Base-by-base conservation (phyloP, 352 stramenopile genomes). In the Thraustochytrium striatum region DNA sequence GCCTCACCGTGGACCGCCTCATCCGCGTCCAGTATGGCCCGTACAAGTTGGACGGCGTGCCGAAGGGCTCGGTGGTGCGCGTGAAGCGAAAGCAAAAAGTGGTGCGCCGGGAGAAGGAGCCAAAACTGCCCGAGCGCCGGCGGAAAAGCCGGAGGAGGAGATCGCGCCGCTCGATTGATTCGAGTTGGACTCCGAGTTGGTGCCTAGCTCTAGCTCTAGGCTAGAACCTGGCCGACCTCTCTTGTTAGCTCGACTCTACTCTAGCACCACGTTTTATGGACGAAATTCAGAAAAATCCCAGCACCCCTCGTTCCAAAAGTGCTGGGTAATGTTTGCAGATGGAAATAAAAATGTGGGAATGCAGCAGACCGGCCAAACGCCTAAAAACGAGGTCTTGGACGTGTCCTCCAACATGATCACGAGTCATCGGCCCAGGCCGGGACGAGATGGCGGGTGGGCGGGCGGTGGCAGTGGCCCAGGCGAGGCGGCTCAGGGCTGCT, bases 1-100 rank as follows among this genome's bases (percentile, higher is more conserved):
- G 89, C 3, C 84, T 96, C 28, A 84, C 92, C 25, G 89, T 97
- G 35, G 93, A 94, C 83, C 86, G 86, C 32, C 84, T 97, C 32
- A 92, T 95, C 25, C 90, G 92, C 65, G 89, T 93, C 36, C 85
- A 93, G 61, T 97, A 93, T 61, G 92, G 92, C 5, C 90, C 91
- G 21, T 96, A 94, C 82, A 86, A 87, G 38, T 87, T 96, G 9
- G 89, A 88, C 8, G 88, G 93, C 73, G 81, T 96, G 1, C 85
- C 85, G 2, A 81, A 75, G 3, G 91, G 91, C n/a, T 82, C 89
- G 13, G 90, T 94, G 57, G 69, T 94, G 28, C 88, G 93, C 72
- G 89, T 93, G 39, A 55, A 55, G 25, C 47, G 25, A 55, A 55
- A 55, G 25, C 47, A 25, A 55, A 55, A 55, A 55, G 16, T 55